Base-by-base conservation (phyloP, 345 rosid species). In the Dipteronia sinensis region DNA sequence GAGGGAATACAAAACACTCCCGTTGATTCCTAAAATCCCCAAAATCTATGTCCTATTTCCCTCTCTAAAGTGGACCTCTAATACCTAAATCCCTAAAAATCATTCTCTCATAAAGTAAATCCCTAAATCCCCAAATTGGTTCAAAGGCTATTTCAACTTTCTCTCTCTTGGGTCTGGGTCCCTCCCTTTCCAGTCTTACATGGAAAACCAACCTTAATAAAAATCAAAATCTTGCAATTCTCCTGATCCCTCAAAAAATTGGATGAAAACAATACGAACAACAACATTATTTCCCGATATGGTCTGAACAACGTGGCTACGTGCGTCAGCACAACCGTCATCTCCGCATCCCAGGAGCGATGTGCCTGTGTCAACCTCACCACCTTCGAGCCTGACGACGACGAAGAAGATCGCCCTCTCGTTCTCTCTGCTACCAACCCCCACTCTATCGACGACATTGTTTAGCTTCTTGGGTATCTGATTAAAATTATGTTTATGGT, bases 301-400 rank as follows among this genome's bases (percentile, higher is more conserved):
- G 87, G 85, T 69, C 77, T 90, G 2, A 91, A 87, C 78, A 82
- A 80, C 51, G 87, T 89, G 71, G 94, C 97, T 20, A 80, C 69
- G 83, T 90, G 94, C 97, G 83, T 93, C 77, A 81, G 95, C 86
- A 65, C 92, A 83, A 79, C 91, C 76, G 95, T 94, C 0, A 82
- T 84, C 71, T 86, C 95, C 82, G 95, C 97, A 76, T 93, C 98
- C 29, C 90, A 91, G 4, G 98, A 94, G 77, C 98, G 98, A 17
- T 94, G 87, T 85, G 85, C 98, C 56, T 93, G 98, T 83, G 98
- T 94, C 77, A 91, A 93, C 47, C 82, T 93, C 19, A 51, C 91
- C 17, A 94, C 95, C 77, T 82, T 76, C 73, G 91, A 90, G 70
- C 83, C 71, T 42, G 96, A 91, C 73, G 98, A 91, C 65, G 98